A percentile compares a stretch with the other conserved stretches of the same genome.
Conservation (phyloP, 163 green algal species). For the Scenedesmus sp. region DNA sequence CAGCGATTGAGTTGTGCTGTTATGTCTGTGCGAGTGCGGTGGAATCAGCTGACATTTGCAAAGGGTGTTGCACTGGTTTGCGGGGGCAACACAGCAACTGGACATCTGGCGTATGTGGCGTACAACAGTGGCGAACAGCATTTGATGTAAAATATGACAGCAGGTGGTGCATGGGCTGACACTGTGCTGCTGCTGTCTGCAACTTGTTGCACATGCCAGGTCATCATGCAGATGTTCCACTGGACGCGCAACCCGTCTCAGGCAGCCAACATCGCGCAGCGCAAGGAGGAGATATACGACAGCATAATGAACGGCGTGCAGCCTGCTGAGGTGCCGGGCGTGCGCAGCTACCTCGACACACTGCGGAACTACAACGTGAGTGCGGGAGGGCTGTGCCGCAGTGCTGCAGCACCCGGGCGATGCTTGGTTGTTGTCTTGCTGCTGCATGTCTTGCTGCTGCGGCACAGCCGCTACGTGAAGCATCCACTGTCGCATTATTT, state of each 20-base stretch:
- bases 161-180: not conserved
- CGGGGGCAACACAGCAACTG: too few relatives aligned
- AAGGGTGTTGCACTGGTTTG: too few relatives aligned
- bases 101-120: too few relatives aligned
- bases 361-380: constrained; percentile 73
- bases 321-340: constrained; percentile 69
- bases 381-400: not conserved
- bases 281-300: constrained; percentile 86
- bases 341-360: constrained; percentile 76
- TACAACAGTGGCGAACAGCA: too few relatives aligned
- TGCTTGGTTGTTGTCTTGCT: not conserved
- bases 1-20: too few relatives aligned
- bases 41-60: too few relatives aligned
- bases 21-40: too few relatives aligned
- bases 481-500: too few relatives aligned
- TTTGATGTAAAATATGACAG: not conserved
- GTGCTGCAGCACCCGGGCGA: too few relatives aligned
- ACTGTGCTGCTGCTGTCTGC: not conserved
- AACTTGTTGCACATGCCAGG: constrained; percentile 55
- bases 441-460: too few relatives aligned
- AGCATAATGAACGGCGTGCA: constrained; percentile 69
- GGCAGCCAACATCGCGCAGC: constrained; percentile 77
- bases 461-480: too few relatives aligned
- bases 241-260: constrained; percentile 91
- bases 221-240: constrained; percentile 86